These are phyloP conservation scores for Bisporella sp. DNA, from an alignment of 2,329 filamentous ascomycete genomes.

Conservation along the genomic window DNA sequence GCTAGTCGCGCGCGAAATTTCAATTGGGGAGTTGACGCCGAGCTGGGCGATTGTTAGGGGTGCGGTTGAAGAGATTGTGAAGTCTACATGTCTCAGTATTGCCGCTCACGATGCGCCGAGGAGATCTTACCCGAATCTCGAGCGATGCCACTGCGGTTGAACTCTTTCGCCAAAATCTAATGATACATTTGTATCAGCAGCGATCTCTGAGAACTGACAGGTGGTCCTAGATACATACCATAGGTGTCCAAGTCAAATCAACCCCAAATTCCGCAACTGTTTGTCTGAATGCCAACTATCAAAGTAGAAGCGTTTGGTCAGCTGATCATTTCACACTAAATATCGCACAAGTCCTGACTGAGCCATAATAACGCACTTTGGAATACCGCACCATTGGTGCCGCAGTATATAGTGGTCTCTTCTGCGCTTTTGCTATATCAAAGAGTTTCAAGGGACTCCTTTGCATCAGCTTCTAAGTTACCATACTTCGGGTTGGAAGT, in stretches of 20 bases:
- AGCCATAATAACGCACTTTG: conserved; percentile 32
- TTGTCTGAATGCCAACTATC: conserved; percentile 60
- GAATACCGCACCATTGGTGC: conserved; percentile 65
- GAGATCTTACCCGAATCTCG: conserved; percentile 46
- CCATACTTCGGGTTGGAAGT: background rate
- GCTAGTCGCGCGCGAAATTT: conserved; percentile 55
- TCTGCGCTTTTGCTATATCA: conserved; percentile 43
- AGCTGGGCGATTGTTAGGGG: conserved; percentile 62
- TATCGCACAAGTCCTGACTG: background rate
- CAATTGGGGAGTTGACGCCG: conserved; percentile 52
- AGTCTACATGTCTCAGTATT: conserved; percentile 34
- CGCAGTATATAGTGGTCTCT: conserved; percentile 49
- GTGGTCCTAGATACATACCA: conserved; percentile 36
- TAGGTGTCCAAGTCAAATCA: conserved; percentile 65
- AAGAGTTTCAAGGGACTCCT: conserved; percentile 52
- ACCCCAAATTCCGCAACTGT: conserved; percentile 57
- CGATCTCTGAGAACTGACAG: too few relatives aligned
- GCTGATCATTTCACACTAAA: background rate
- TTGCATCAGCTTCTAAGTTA: too few relatives aligned
- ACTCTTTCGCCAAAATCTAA: conserved; percentile 57
- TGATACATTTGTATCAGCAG: background rate
- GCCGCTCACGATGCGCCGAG: too few relatives aligned
- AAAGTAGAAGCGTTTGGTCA: conserved; percentile 5
- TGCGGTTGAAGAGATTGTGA: conserved; percentile 49
- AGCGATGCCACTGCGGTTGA: conserved; percentile 53